Percentiles rank a stretch among this genome's conserved stretches.
Evolutionary conservation across 257 asterid species (phyloP).

Genomic region (Thymus quinquecostatus): DNA sequence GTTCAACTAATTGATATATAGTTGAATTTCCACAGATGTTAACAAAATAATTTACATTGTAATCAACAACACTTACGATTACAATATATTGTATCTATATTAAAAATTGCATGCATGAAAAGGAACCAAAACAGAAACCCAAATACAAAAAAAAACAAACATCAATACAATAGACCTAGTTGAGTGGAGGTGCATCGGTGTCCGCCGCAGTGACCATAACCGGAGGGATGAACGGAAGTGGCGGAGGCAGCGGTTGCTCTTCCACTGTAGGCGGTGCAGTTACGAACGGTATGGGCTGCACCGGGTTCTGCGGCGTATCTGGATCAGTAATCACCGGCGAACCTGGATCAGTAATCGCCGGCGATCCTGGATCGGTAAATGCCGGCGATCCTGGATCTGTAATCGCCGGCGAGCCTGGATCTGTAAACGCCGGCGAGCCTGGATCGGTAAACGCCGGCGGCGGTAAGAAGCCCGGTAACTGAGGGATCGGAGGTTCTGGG

Average conservation of each 20-base stretch:
- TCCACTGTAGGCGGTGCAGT: constrained; percentile 37
- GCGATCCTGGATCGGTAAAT: background rate
- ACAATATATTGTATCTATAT: background rate
- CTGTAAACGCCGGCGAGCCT: constrained; percentile 10
- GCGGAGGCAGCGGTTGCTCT: constrained; percentile 46
- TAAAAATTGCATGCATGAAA: constrained; percentile 27
- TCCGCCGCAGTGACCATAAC: constrained; percentile 37
- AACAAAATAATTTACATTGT: too few relatives aligned
- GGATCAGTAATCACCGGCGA: constrained; percentile 22
- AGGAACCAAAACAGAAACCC: background rate
- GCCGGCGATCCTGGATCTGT: constrained; percentile 4
- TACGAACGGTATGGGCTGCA: constrained; percentile 37
- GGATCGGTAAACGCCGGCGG: constrained; percentile 18
- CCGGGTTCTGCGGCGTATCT: constrained; percentile 13
- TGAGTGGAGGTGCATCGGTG: constrained; percentile 43
- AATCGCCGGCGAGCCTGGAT: constrained; percentile 18
- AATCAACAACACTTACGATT: background rate
- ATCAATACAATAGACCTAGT: background rate
- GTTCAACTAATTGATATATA: too few relatives aligned
- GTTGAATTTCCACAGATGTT: too few relatives aligned
- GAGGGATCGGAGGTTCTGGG: too few relatives aligned
- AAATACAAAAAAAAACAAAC: background rate
- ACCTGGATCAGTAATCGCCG: constrained; percentile 13
- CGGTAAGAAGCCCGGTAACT: constrained; percentile 24
- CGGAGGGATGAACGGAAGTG: constrained; percentile 39